Percentiles rank a stretch among this genome's conserved stretches.
Conservation (phyloP, 495 filamentous ascomycete species). For the Parathielavia hyrcaniae region DNA sequence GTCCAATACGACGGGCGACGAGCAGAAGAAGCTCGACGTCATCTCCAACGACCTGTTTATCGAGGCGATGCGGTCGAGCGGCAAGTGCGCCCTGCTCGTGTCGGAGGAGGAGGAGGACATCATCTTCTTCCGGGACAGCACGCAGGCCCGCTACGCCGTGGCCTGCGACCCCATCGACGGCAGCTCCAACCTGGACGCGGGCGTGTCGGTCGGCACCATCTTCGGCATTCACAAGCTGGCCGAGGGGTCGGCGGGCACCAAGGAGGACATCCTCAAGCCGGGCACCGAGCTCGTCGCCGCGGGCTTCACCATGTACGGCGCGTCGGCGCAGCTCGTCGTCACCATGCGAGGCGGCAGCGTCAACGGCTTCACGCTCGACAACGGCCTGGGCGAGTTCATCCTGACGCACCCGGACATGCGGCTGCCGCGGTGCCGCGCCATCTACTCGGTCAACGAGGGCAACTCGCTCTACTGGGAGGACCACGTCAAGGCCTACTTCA, state of each 20-base stretch:
- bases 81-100: slow-evolving; percentile 81
- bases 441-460: slow-evolving; percentile 98
- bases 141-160: slow-evolving; percentile 82
- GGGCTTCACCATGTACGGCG: slow-evolving; percentile 99
- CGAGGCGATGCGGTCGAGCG: slow-evolving; percentile 83
- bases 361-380: slow-evolving; percentile 97
- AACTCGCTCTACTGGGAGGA: slow-evolving; percentile 96
- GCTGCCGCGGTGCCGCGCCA: slow-evolving; percentile 69
- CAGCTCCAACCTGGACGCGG: slow-evolving; percentile 93
- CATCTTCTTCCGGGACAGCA: slow-evolving; percentile 77
- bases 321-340: slow-evolving; percentile 90
- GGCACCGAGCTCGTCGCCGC: slow-evolving; percentile 87
- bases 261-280: slow-evolving; percentile 78
- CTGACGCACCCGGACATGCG: slow-evolving; percentile 92
- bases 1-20: slow-evolving; percentile 91
- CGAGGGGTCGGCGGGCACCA: slow-evolving; percentile 59
- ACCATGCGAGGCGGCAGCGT: slow-evolving; percentile 91
- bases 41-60: slow-evolving; percentile 98
- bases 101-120: slow-evolving; percentile 94
- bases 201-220: slow-evolving; percentile 96
- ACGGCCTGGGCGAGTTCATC: slow-evolving; percentile 95
- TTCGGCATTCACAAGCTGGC: slow-evolving; percentile 89
- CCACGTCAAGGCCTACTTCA: slow-evolving; percentile 77
- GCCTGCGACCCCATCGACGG: slow-evolving; percentile 98
- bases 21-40: slow-evolving; percentile 99